Base-by-base conservation (phyloP, 1,139 yeast species). In the Debaryomycetaceae sp. region DNA sequence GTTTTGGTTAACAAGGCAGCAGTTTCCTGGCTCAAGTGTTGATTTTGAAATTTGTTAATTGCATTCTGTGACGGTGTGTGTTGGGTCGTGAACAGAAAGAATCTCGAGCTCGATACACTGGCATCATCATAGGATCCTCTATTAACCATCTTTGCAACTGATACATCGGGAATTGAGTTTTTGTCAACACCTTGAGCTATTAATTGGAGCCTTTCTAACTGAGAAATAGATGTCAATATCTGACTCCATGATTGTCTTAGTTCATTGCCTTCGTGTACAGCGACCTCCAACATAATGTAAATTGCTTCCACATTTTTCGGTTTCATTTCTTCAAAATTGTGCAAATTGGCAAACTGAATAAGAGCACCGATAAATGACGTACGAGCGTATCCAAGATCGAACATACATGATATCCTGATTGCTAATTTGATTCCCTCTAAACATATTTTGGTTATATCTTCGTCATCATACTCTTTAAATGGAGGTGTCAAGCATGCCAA, bases 401-500 rank as follows among this genome's bases (percentile, higher is more conserved):
- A 91, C 64, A 86, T 78, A 52, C 97, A 85, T 1, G 98, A 81
- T 45, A 95, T 86, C 41, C 85, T 81, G 44, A 90, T 83, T 1
- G 97, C 83, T 40, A 89, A 68, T 57, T 85, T 84, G 53, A 93
- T 80, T 8, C 98, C 99, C 53, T 88, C 96, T 47, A 95, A 71
- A 55, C 97, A 86, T 5, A 78, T 64, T 46, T 73, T 76, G n/a
- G 87, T 76, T 5, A 87, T 80, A 42, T 84, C 93, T 13, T 76
- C 75, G 53, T 90, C 97, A 51, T 88, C 95, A 49, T 85, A 84
- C 49, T 88, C 96, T 60, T 87, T 90, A 67, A 91, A 89, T 5
- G 97, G 95, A 3, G 95, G 95, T 0, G 97, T 89, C 43, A 95
- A 75, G 0, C 96, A 97, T 5, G 97, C 99, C 53, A 95, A 73